Evolutionary conservation across 805 yeast genomes (phyloP).

Genomic region (Kluyveromyces starmeri): DNA sequence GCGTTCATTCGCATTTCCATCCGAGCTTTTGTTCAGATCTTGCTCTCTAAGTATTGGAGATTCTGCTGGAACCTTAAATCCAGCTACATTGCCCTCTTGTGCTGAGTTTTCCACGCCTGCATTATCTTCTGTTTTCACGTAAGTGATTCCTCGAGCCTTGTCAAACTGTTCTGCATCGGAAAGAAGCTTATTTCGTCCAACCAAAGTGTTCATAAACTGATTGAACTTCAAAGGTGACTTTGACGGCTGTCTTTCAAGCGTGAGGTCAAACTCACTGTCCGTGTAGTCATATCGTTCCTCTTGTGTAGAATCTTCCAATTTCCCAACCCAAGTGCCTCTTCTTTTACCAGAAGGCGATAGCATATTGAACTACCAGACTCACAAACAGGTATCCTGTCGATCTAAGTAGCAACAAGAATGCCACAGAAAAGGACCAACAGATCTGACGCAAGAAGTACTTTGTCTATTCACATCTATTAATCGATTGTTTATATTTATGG

Average conservation of each 20-base stretch:
- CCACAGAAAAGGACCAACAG: no score
- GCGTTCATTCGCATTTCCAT: neutral
- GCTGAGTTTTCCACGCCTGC: neutral
- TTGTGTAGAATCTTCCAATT: constrained; percentile 1
- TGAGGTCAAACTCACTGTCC: constrained; percentile 10
- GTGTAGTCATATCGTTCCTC: constrained; percentile 15
- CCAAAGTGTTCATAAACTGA: constrained; percentile 4
- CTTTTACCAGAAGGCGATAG: neutral
- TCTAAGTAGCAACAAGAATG: no score
- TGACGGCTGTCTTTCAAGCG: constrained; percentile 2
- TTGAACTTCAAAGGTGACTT: constrained; percentile 1
- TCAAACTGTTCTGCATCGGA: constrained; percentile 3
- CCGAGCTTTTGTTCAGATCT: neutral
- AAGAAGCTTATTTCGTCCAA: constrained; percentile 1
- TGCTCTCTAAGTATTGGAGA: constrained; percentile 2
- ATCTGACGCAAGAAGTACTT: no score
- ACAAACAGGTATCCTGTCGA: no score
- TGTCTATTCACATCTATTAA: no score
- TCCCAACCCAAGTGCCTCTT: neutral
- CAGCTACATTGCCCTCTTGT: neutral
- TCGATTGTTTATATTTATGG: no score
- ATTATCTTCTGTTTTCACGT: neutral
- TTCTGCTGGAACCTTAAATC: neutral
- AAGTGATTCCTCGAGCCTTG: constrained; percentile 1
- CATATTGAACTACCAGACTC: no score